Percentiles rank a stretch among this genome's conserved stretches.
These are phyloP conservation scores for Pilobolus umbonatus DNA, from an alignment of 192 early-diverging fungal species.

Conservation along the genomic window DNA sequence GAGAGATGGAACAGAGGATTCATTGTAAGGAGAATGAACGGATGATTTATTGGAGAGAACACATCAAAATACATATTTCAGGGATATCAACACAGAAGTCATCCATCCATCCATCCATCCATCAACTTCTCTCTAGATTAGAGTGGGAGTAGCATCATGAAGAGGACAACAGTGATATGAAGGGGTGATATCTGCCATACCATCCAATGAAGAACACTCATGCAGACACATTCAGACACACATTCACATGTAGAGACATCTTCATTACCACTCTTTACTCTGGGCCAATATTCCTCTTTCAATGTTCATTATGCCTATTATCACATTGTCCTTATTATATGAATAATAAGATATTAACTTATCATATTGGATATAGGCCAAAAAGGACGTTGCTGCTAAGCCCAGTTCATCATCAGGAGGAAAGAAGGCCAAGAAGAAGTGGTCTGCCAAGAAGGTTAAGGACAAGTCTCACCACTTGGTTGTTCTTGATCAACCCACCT, in stretches of 20 bases:
- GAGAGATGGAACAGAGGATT: slow-evolving; percentile 7
- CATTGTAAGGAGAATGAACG: no score
- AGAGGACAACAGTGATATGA: not conserved
- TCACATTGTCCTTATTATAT: not conserved
- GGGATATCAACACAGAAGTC: not conserved
- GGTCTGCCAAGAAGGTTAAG: slow-evolving; percentile 99
- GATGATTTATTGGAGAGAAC: not conserved
- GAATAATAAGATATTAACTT: not conserved
- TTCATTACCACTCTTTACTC: not conserved
- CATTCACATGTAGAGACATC: not conserved
- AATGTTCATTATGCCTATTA: not conserved
- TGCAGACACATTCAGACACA: not conserved
- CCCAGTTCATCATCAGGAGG: slow-evolving; percentile 53
- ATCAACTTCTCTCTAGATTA: no score
- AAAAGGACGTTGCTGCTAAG: slow-evolving; percentile 58
- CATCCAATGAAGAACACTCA: not conserved
- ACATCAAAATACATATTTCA: no score
- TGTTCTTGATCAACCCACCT: slow-evolving; percentile 93
- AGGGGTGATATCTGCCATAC: not conserved
- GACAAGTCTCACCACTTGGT: slow-evolving; percentile 99
- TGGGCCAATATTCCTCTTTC: not conserved
- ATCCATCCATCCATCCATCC: no score
- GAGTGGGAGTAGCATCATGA: not conserved
- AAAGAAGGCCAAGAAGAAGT: slow-evolving; percentile 77
- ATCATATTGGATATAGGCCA: slow-evolving; percentile 34